A percentile compares a stretch with the other conserved stretches of the same genome.
Conservation (phyloP, 225 moss, liverwort and hornwort species). For the Rhytidiadelphus loreus region DNA sequence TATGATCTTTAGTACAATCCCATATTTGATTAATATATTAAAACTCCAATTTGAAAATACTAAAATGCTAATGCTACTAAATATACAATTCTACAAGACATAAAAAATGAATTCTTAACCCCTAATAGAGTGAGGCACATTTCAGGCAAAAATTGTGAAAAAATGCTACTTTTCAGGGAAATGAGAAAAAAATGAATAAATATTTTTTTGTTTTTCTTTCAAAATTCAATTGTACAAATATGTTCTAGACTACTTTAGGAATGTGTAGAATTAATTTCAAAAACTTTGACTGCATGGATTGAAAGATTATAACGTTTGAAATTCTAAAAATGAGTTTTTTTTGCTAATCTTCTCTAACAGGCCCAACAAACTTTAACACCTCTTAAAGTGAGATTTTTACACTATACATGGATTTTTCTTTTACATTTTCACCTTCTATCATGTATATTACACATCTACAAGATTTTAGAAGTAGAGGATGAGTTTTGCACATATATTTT, state of each 20-base stretch:
- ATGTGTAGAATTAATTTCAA: fast-evolving
- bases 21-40: background rate
- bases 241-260: too few species aligned
- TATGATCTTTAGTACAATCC: background rate
- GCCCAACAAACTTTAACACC: background rate
- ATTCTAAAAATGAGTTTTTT: background rate
- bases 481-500: background rate
- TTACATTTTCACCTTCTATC: background rate
- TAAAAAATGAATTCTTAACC: background rate
- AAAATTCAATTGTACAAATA: too few species aligned
- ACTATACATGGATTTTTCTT: background rate
- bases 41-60: background rate
- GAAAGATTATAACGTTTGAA: background rate
- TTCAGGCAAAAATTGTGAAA: background rate
- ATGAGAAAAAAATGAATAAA: background rate
- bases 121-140: fast-evolving
- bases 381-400: background rate
- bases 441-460: fast-evolving
- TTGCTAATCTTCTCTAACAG: fast-evolving
- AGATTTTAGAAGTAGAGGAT: background rate
- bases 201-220: too few species aligned
- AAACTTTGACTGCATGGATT: background rate
- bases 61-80: background rate
- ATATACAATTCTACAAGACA: too few species aligned
- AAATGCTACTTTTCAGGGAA: background rate